Evolutionary conservation across 306 rosid genomes (phyloP).

Genomic region (Vachellia pachyceras): DNA sequence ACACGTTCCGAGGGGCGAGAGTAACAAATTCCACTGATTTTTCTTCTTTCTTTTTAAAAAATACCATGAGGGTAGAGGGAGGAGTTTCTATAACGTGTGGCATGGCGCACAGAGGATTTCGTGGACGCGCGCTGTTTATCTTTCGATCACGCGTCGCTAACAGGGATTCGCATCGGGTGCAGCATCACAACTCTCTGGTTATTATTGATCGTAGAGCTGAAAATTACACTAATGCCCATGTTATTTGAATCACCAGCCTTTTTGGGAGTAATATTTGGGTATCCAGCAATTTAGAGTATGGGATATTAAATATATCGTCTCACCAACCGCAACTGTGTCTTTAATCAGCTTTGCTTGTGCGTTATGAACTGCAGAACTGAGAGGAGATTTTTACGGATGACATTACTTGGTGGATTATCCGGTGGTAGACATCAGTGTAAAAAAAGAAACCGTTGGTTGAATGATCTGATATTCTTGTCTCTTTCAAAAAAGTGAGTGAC

Average conservation of each 20-base stretch:
- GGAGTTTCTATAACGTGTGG: conserved; percentile 18
- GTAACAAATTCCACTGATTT: conserved; percentile 44
- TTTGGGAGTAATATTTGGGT: conserved; percentile 10
- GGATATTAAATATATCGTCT: not conserved
- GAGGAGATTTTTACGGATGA: not conserved
- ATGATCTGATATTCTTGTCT: not conserved
- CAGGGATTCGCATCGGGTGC: too few relatives aligned
- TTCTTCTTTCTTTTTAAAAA: conserved; percentile 23
- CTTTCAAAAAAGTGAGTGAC: not conserved
- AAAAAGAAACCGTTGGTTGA: not conserved
- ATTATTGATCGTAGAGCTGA: not conserved
- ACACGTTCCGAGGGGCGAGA: not conserved
- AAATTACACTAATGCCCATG: not conserved
- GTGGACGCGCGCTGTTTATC: not conserved
- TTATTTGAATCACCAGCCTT: not conserved
- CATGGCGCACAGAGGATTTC: conserved; percentile 3
- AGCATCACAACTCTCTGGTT: not conserved
- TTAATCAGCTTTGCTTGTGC: not conserved
- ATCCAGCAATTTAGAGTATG: not conserved
- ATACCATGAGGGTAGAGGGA: conserved; percentile 10
- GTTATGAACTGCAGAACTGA: not conserved
- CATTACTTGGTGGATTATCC: not conserved
- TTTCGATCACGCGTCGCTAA: not conserved
- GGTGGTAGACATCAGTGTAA: not conserved
- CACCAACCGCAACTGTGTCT: not conserved